A percentile compares a stretch with the other conserved stretches of the same genome.
These are phyloP conservation scores for Sarocladium strictum DNA, from an alignment of 2,329 filamentous ascomycete species.

Conservation along the genomic window DNA sequence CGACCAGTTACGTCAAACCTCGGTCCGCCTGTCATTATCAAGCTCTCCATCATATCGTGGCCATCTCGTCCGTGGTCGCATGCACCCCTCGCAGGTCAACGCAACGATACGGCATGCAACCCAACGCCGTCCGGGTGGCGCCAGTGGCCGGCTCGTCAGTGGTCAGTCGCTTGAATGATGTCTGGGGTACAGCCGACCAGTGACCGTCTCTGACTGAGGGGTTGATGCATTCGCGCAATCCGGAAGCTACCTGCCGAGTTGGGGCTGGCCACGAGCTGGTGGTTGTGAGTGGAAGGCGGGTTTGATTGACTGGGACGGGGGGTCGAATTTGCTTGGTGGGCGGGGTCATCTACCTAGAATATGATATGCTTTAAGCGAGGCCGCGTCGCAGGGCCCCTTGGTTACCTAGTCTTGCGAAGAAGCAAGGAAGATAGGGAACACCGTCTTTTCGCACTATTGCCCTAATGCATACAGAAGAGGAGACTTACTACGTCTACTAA, in stretches of 20 bases:
- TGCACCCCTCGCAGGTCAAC: neutral
- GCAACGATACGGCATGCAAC: neutral
- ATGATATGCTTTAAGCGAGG: neutral
- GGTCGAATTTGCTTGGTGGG: neutral
- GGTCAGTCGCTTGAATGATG: neutral
- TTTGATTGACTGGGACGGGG: neutral
- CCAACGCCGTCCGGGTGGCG: neutral
- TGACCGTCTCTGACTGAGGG: neutral
- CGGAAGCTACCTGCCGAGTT: constrained; percentile 5
- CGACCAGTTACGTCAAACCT: neutral
- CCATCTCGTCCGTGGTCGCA: neutral
- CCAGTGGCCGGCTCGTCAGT: neutral
- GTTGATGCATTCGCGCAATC: neutral
- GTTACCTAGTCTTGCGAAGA: neutral
- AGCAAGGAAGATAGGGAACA: neutral
- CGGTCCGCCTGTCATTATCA: neutral
- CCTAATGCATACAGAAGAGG: neutral
- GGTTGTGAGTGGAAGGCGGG: constrained; percentile 1
- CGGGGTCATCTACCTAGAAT: no score
- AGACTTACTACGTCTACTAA: neutral
- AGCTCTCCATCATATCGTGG: neutral
- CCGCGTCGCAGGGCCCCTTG: neutral
- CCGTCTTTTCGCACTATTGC: neutral
- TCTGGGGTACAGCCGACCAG: neutral
- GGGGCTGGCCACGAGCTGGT: neutral